Evolutionary conservation across 495 filamentous ascomycete species (phyloP).

Genomic region (Tuber microsphaerosporum): DNA sequence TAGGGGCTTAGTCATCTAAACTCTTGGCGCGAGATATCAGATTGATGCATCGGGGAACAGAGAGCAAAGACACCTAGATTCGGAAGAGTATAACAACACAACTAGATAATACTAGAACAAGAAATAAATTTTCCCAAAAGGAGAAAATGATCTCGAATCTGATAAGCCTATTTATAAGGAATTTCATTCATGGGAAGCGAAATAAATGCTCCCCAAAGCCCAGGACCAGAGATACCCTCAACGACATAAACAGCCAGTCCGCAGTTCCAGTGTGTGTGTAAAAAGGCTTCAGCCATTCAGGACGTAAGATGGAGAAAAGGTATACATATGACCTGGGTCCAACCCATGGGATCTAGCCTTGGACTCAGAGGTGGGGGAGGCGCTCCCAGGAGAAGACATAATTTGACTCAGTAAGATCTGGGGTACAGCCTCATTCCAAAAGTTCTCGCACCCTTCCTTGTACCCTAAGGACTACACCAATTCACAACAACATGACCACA

Average conservation of each 20-base stretch:
- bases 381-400: background rate
- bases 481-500: too few relatives aligned
- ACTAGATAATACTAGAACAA: background rate
- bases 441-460: too few relatives aligned
- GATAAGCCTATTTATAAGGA: background rate
- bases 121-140: background rate
- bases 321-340: background rate
- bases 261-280: background rate
- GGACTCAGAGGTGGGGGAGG: background rate
- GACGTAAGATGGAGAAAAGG: background rate
- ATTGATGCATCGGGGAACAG: background rate
- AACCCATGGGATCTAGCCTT: background rate
- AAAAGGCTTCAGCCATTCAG: background rate
- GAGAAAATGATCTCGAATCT: background rate
- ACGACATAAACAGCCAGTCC: background rate
- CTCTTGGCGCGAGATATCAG: background rate
- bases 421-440: too few relatives aligned
- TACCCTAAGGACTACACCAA: too few relatives aligned
- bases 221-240: background rate
- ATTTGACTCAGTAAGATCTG: background rate
- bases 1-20: background rate
- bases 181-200: background rate
- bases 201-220: background rate
- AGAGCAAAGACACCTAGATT: background rate
- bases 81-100: background rate